phyloP scores from a whole-genome alignment of 1,139 yeast species.

The Saccharomycopsis hybrid region DNA sequence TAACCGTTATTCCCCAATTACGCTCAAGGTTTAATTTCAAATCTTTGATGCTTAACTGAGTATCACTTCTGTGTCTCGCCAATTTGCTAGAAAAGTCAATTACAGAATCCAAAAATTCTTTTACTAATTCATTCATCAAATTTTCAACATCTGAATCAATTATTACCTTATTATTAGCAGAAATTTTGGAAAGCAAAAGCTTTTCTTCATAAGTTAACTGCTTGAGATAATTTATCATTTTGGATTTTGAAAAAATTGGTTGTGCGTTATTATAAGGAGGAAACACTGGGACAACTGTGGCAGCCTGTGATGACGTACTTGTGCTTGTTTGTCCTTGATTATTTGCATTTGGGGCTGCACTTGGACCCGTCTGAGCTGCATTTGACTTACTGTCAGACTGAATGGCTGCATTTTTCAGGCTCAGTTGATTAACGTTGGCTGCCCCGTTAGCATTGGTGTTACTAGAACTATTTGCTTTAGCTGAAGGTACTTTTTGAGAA shows the following conservation, averaged over 20 bases:
- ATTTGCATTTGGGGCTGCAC: not conserved
- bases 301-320: not conserved
- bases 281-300: conserved; percentile 1
- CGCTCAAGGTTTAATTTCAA: conserved; percentile 20
- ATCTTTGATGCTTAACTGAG: conserved; percentile 9
- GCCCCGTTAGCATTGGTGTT: no score
- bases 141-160: conserved; percentile 19
- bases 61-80: conserved; percentile 18
- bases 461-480: no score
- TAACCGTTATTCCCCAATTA: conserved; percentile 20
- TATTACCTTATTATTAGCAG: conserved; percentile 14
- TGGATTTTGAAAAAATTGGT: conserved; percentile 14
- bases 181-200: conserved; percentile 9
- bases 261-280: conserved; percentile 12
- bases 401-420: no score
- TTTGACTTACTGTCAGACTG: no score
- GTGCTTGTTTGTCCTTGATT: not conserved
- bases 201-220: conserved; percentile 18
- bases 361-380: no score
- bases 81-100: conserved; percentile 17
- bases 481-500: no score
- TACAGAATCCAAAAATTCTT: conserved; percentile 19
- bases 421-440: no score
- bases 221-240: conserved; percentile 13
- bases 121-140: conserved; percentile 18